Evolutionary conservation across 768 basidiomycete species (phyloP).

Genomic region (Rhodotorula diobovata): DNA sequence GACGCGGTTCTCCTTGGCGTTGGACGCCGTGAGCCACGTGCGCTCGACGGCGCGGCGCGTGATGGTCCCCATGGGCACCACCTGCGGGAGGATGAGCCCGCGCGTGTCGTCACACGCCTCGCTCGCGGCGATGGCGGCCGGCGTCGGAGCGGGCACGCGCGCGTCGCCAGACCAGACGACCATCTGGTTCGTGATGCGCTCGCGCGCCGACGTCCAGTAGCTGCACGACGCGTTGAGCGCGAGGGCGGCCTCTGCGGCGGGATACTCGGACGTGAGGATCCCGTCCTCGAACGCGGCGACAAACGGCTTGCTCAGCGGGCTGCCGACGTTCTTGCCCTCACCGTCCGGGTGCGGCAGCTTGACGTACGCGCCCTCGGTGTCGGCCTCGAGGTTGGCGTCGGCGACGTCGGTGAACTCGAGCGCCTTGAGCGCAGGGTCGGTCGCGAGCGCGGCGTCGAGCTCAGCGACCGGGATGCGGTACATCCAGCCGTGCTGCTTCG

Average conservation of each 20-base stretch:
- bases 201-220: constrained; percentile 94
- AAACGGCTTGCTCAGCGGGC: constrained; percentile 80
- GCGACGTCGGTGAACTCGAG: constrained; percentile 62
- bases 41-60: constrained; percentile 95
- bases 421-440: constrained; percentile 53
- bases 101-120: constrained; percentile 16
- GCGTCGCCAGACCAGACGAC: constrained; percentile 69
- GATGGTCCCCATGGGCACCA: constrained; percentile 97
- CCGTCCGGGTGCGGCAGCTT: constrained; percentile 96
- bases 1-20: constrained; percentile 95
- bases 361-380: constrained; percentile 63
- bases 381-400: constrained; percentile 57
- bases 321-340: constrained; percentile 90
- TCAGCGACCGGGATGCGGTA: constrained; percentile 63
- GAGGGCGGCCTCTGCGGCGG: constrained; percentile 73
- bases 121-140: constrained; percentile 31
- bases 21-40: constrained; percentile 97
- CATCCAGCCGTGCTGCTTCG: constrained; percentile 83
- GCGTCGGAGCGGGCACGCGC: constrained; percentile 22
- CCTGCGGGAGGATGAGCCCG: constrained; percentile 91
- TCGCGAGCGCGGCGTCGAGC: constrained; percentile 29
- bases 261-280: constrained; percentile 71
- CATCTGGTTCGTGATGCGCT: constrained; percentile 86
- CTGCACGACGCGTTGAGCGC: constrained; percentile 90
- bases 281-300: constrained; percentile 83